These are phyloP conservation scores for Penicillium taxi DNA, from an alignment of 495 filamentous ascomycete genomes.

Conservation along the genomic window DNA sequence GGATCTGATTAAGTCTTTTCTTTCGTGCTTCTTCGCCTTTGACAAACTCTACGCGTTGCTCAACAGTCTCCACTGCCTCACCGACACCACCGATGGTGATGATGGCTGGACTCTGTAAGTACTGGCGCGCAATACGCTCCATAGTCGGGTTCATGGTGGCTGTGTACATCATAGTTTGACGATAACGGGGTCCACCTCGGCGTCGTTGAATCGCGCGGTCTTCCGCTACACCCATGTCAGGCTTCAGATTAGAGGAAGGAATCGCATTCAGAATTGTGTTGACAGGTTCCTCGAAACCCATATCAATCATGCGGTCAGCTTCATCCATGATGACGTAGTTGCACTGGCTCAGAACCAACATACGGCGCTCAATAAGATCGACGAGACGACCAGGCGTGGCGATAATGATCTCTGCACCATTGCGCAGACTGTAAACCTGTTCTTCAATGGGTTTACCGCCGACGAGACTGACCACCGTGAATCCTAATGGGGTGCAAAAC, in stretches of 20 bases:
- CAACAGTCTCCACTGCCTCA: conserved; percentile 97
- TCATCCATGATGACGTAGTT: conserved; percentile 99
- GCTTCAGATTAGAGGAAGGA: conserved; percentile 91
- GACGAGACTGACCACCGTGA: conserved; percentile 94
- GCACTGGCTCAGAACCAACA: conserved; percentile 87
- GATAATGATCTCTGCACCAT: conserved; percentile 97
- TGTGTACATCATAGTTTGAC: conserved; percentile 99
- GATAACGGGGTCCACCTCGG: conserved; percentile 76
- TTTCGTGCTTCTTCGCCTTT: conserved; percentile 93
- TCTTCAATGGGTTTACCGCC: conserved; percentile 95
- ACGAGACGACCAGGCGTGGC: conserved; percentile 95
- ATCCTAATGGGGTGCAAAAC: conserved; percentile 84
- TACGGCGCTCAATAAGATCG: conserved; percentile 89
- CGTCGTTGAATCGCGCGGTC: conserved; percentile 81
- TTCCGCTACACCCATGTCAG: conserved; percentile 90
- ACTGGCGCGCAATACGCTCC: conserved; percentile 93
- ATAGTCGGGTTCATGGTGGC: conserved; percentile 94
- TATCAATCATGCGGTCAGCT: conserved; percentile 98
- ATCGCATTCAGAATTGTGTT: conserved; percentile 99
- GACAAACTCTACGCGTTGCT: conserved; percentile 93
- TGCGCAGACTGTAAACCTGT: conserved; percentile 85
- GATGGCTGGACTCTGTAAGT: conserved; percentile 86
- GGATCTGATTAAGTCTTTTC: conserved; percentile 88
- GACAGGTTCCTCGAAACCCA: conserved; percentile 95
- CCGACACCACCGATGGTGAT: conserved; percentile 92